Conservation (phyloP, 2,329 filamentous ascomycete species). For the Aspergillus japonicus region DNA sequence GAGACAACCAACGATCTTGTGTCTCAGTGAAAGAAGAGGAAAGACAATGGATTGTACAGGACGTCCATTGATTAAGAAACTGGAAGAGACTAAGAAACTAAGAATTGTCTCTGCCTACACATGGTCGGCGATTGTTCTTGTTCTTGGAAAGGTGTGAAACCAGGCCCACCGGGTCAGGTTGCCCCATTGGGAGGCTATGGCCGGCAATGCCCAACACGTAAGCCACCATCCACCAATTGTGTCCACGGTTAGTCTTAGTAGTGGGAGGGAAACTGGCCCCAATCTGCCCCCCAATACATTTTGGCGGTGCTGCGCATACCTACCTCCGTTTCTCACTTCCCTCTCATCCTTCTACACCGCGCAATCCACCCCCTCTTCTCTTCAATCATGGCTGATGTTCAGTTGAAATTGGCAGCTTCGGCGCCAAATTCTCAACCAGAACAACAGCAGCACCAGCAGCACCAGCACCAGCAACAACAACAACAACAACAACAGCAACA, state of each 20-base stretch:
- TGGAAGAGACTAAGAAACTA: background rate
- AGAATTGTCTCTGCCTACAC: conserved; percentile 1
- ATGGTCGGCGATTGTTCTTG: background rate
- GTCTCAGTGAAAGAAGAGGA: too few relatives aligned
- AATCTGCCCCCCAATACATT: too few relatives aligned
- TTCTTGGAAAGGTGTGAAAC: conserved; percentile 1
- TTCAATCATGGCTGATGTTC: conserved; percentile 18
- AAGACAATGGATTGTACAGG: too few relatives aligned
- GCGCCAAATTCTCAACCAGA: conserved; percentile 7
- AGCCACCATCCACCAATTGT: conserved; percentile 8
- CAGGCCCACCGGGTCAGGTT: background rate
- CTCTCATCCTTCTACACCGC: background rate
- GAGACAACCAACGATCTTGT: too few relatives aligned
- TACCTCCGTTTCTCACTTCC: too few relatives aligned
- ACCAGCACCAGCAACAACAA: conserved; percentile 14
- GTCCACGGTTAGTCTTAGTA: background rate
- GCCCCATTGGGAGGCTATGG: conserved; percentile 6
- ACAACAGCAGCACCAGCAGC: conserved; percentile 2
- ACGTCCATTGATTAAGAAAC: too few relatives aligned
- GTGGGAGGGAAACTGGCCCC: background rate
- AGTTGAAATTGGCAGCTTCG: conserved; percentile 8
- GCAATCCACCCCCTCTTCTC: background rate
- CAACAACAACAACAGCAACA: conserved; percentile 17
- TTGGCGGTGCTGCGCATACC: too few relatives aligned
- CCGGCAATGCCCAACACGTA: conserved; percentile 19